These are phyloP conservation scores for Phalaenopsis equestris DNA, from an alignment of 106 monocot genomes.

Conservation along the genomic window DNA sequence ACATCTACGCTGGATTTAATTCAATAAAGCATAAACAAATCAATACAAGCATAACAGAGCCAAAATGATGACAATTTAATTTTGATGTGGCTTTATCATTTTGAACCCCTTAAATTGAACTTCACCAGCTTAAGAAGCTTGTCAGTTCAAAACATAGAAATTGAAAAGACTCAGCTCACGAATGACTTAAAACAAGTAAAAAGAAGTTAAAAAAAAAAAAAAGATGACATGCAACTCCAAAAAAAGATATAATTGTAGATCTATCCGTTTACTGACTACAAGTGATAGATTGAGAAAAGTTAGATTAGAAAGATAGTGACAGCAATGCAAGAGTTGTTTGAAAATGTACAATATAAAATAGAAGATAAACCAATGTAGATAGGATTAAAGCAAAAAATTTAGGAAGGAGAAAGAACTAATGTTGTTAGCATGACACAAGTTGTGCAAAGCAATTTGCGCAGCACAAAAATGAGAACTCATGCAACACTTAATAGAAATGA, in stretches of 20 bases:
- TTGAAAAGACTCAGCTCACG: background rate
- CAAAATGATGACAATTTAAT: background rate
- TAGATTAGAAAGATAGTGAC: background rate
- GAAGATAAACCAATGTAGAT: background rate
- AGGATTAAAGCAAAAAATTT: background rate
- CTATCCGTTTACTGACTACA: background rate
- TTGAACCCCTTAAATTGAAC: background rate
- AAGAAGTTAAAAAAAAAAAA: background rate
- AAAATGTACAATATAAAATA: background rate
- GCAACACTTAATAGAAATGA: background rate
- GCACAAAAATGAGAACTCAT: background rate
- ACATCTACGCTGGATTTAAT: no score
- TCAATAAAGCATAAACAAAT: no score
- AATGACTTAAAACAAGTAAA: background rate
- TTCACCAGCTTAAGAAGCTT: background rate
- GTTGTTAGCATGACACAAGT: background rate
- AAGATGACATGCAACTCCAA: background rate
- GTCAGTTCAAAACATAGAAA: background rate
- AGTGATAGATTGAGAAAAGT: background rate
- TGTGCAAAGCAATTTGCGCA: background rate
- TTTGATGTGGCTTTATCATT: background rate
- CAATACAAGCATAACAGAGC: no score
- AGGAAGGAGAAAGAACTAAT: background rate
- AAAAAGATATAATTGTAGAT: background rate
- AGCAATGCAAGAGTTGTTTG: background rate